These are phyloP conservation scores for Phanerodontia chrysosporium DNA, from an alignment of 768 basidiomycete genomes.

Conservation along the genomic window DNA sequence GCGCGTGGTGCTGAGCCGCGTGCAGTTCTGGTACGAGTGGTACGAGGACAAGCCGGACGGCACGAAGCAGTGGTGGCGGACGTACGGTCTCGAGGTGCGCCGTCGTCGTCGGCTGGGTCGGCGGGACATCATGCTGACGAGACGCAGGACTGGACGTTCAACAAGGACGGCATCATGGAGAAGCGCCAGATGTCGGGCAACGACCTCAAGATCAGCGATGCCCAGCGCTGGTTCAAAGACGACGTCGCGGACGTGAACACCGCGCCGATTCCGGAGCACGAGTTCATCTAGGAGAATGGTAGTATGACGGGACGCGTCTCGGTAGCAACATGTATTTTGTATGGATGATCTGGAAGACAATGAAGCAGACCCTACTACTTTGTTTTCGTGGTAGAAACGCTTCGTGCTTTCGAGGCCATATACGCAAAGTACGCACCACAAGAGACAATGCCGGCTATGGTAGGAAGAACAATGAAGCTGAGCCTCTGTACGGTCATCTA, in stretches of 20 bases:
- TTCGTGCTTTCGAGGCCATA: too few relatives aligned
- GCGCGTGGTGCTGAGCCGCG: neutral
- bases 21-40: slow-evolving; percentile 40
- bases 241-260: slow-evolving; percentile 35
- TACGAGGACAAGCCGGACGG: slow-evolving; percentile 39
- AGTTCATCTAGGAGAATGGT: slow-evolving; percentile 6
- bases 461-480: too few relatives aligned
- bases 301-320: neutral
- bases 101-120: neutral
- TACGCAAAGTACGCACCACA: too few relatives aligned
- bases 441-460: too few relatives aligned
- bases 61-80: slow-evolving; percentile 38
- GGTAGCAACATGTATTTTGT: neutral
- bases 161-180: slow-evolving; percentile 44
- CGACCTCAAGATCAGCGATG: slow-evolving; percentile 40
- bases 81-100: slow-evolving; percentile 42
- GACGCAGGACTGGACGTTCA: slow-evolving; percentile 52
- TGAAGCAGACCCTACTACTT: too few relatives aligned
- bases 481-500: too few relatives aligned
- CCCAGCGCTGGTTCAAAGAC: slow-evolving; percentile 52
- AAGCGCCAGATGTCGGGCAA: slow-evolving; percentile 52
- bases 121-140: neutral
- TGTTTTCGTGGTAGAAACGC: too few relatives aligned
- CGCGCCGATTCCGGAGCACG: slow-evolving; percentile 30
- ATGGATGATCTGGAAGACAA: neutral